Conservation (phyloP, 306 rosid genomes). For the Rubus idaeus region DNA sequence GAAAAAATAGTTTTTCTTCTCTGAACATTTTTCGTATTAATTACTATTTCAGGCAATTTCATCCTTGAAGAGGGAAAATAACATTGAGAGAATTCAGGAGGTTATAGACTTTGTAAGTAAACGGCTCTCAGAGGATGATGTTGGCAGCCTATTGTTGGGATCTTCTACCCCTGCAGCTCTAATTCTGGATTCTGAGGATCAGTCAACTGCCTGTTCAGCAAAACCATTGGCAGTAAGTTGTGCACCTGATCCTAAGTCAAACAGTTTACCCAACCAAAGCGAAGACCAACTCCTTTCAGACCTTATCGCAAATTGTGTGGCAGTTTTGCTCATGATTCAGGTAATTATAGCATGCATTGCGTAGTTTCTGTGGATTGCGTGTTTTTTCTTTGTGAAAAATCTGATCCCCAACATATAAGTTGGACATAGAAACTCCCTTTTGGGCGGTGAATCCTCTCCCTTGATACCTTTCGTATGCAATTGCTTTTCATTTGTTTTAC, state of each 20-base stretch:
- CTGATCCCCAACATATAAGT: neutral
- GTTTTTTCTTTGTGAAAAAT: neutral
- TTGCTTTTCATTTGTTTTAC: neutral
- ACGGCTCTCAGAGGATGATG: constrained; percentile 58
- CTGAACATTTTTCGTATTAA: constrained; percentile 30
- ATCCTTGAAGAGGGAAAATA: constrained; percentile 48
- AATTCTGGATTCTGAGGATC: constrained; percentile 52
- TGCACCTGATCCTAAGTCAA: constrained; percentile 47
- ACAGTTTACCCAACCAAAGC: constrained; percentile 46
- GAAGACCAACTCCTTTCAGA: constrained; percentile 74
- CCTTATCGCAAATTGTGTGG: constrained; percentile 78
- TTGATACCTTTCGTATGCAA: neutral
- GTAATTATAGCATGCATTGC: constrained; percentile 29
- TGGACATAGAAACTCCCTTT: neutral
- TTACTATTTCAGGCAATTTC: constrained; percentile 68
- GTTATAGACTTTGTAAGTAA: constrained; percentile 67
- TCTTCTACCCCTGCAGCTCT: constrained; percentile 45
- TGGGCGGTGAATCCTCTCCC: neutral
- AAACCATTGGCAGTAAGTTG: constrained; percentile 37
- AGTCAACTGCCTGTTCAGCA: constrained; percentile 41
- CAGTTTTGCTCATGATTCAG: constrained; percentile 88
- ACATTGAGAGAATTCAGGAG: constrained; percentile 63
- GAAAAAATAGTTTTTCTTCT: constrained; percentile 12
- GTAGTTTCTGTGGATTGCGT: constrained; percentile 2
- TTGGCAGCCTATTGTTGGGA: constrained; percentile 42